Conservation (phyloP, 2,329 filamentous ascomycete species). For the Venturia carpophila region DNA sequence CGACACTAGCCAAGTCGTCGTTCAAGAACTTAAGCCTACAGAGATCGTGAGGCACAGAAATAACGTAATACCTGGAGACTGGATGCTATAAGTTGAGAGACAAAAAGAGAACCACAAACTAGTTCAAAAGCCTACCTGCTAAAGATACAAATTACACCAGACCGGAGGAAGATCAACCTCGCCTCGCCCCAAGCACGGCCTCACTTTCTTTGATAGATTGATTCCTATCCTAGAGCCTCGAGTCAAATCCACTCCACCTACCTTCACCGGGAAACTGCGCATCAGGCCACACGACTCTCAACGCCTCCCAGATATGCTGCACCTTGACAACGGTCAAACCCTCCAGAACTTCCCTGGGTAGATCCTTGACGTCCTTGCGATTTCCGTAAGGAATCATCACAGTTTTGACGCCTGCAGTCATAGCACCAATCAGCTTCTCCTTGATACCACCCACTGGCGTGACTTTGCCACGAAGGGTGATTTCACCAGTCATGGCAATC, state of each 20-base stretch:
- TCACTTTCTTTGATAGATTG: too few relatives aligned
- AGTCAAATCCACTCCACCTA: conserved; percentile 60
- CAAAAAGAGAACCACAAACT: too few relatives aligned
- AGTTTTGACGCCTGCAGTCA: conserved; percentile 88
- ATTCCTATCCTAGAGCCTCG: conserved; percentile 28
- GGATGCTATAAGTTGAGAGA: too few relatives aligned
- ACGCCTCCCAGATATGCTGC: conserved; percentile 90
- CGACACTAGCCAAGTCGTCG: too few relatives aligned
- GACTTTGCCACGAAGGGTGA: conserved; percentile 77
- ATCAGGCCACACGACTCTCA: conserved; percentile 87
- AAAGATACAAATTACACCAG: too few relatives aligned
- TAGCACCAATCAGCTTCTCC: conserved; percentile 93
- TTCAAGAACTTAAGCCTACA: too few relatives aligned
- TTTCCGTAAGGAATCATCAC: conserved; percentile 84
- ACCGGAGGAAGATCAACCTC: too few relatives aligned
- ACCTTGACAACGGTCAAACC: conserved; percentile 86
- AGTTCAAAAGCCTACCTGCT: too few relatives aligned
- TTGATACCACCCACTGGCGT: conserved; percentile 96
- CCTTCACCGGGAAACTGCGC: conserved; percentile 72
- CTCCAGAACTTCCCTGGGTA: conserved; percentile 81
- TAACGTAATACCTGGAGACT: too few relatives aligned
- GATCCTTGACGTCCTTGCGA: conserved; percentile 82
- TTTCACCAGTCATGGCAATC: conserved; percentile 84
- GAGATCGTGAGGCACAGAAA: too few relatives aligned
- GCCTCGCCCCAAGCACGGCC: too few relatives aligned